Evolutionary conservation across 768 basidiomycete species (phyloP).

Genomic region (Nidula microcarpa): DNA sequence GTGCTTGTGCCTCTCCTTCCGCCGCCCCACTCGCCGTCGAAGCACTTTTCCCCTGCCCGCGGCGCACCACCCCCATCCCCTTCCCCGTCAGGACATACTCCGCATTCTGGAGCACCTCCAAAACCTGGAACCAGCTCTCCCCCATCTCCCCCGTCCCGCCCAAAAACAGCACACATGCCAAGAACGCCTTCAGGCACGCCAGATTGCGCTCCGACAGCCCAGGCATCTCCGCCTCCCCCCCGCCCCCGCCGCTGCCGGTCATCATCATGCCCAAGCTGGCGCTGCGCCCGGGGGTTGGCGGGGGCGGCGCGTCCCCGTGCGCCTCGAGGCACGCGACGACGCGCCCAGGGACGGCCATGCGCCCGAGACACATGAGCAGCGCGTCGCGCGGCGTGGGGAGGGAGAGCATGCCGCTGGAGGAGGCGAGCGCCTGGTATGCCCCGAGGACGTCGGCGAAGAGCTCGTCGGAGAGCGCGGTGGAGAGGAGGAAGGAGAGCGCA

Average conservation of each 20-base stretch:
- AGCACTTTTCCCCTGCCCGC: background rate
- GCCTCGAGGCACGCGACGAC: constrained; percentile 83
- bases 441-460: constrained; percentile 85
- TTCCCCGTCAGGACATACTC: constrained; percentile 83
- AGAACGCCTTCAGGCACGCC: constrained; percentile 81
- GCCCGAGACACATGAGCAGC: constrained; percentile 86
- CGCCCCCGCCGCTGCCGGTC: constrained; percentile 39
- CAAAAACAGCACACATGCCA: constrained; percentile 75
- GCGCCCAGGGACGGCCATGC: constrained; percentile 86
- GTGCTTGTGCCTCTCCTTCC: constrained; percentile 10
- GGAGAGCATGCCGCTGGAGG: constrained; percentile 86
- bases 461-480: constrained; percentile 88
- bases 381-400: constrained; percentile 88
- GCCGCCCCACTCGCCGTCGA: constrained; percentile 19
- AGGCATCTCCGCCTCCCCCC: constrained; percentile 72
- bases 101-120: constrained; percentile 92
- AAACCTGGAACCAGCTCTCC: constrained; percentile 88
- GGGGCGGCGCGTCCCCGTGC: constrained; percentile 16
- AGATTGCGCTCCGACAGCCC: constrained; percentile 87
- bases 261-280: constrained; percentile 28
- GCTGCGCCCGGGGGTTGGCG: constrained; percentile 50
- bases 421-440: constrained; percentile 80
- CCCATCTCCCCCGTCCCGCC: constrained; percentile 68
- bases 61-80: constrained; percentile 39
- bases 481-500: constrained; percentile 83